Conservation (phyloP, 2,329 filamentous ascomycete genomes). For the Cyphellophora attinorum region DNA sequence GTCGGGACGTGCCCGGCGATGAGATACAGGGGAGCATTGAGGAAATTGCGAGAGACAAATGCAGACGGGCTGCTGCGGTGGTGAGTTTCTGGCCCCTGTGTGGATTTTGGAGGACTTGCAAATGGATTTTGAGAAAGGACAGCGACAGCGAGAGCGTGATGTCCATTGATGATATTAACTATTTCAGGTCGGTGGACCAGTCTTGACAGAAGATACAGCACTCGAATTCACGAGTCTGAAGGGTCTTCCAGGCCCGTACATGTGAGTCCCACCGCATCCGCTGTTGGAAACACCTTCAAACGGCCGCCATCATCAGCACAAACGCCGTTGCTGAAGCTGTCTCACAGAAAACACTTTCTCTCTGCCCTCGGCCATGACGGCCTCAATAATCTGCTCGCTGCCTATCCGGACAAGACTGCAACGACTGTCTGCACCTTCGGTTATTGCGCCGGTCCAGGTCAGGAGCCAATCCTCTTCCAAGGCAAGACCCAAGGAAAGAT, state of each 20-base stretch:
- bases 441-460: constrained; percentile 75
- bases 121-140: background rate
- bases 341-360: constrained; percentile 82
- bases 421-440: constrained; percentile 95
- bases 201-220: constrained; percentile 91
- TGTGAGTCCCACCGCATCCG: constrained; percentile 51
- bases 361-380: constrained; percentile 70
- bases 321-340: background rate
- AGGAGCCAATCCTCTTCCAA: constrained; percentile 81
- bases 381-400: constrained; percentile 80
- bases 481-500: constrained; percentile 81
- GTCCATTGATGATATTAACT: background rate
- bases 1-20: constrained; percentile 57
- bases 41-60: constrained; percentile 84
- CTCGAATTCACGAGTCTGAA: constrained; percentile 84
- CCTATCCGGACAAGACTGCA: constrained; percentile 82
- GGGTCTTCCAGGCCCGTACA: constrained; percentile 90
- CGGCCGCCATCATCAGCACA: background rate
- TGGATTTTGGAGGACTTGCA: background rate
- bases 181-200: constrained; percentile 66
- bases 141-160: background rate
- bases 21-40: constrained; percentile 91
- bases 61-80: constrained; percentile 65
- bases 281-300: too few species aligned
- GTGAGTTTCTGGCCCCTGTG: constrained; percentile 39